Conservation (phyloP, 305 asterid genomes). For the Solanum hybrid region DNA sequence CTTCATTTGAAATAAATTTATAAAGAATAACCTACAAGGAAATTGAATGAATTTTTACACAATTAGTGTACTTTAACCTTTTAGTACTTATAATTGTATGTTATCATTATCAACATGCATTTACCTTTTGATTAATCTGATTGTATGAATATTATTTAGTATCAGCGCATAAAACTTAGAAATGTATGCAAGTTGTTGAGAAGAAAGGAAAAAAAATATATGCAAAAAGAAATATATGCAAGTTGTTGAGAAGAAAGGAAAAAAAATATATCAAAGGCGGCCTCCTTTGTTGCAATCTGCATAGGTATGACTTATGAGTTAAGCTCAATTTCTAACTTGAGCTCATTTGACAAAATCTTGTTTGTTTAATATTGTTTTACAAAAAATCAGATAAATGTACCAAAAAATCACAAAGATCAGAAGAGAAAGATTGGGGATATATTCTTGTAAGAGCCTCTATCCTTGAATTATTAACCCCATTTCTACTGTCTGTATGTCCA, state of each 20-base stretch:
- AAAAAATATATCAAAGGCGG: neutral
- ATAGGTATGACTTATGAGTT: neutral
- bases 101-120: neutral
- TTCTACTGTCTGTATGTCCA: neutral
- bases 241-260: neutral
- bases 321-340: neutral
- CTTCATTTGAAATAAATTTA: neutral
- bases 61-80: neutral
- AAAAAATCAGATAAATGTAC: neutral
- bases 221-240: too few relatives aligned
- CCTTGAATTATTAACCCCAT: neutral
- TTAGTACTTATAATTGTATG: neutral
- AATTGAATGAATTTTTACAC: neutral
- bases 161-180: neutral
- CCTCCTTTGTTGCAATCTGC: neutral
- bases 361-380: neutral
- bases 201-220: neutral
- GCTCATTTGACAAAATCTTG: neutral
- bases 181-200: neutral
- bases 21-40: neutral
- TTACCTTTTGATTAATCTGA: neutral
- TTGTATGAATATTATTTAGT: neutral
- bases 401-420: neutral
- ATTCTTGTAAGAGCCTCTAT: neutral
- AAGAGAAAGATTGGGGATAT: neutral